Base-by-base conservation (phyloP, 768 basidiomycete genomes). In the Hysterangium stoloniferum region DNA sequence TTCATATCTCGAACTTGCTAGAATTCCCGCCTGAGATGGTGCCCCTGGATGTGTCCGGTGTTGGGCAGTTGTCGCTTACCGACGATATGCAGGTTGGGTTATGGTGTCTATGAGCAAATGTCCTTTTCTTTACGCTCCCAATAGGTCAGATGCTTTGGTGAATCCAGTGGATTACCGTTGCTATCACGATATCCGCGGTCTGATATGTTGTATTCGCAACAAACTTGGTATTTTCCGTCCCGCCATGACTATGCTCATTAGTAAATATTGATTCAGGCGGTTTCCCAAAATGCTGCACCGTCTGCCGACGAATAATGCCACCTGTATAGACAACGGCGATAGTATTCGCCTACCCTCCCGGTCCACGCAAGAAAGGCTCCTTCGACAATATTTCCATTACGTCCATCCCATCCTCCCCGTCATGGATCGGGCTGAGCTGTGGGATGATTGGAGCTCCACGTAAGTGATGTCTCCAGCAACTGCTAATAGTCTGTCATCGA, bases 11-110 rank as follows among this genome's bases (percentile, higher is more conserved):
- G 15, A 12, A n/a, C n/a, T n/a, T n/a, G 9, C 6, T n/a, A 42
- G 41, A 42, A 11, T 24, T 2, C 22, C 17, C 4, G 29, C 3
- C 41, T 13, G 73, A 75, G 41, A 52, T 50, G 13, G 63, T 58
- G 17, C 57, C 49, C 1, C 65, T 64, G 45, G 61, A 83, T 3
- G 72, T 76, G 28, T 80, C 82, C 52, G 88, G 86, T 25, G 75
- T 91, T 4, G 91, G 91, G 2, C 88, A 92, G 66, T 70, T 94
- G 53, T 87, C 84, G 55, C 59, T 94, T 57, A 91, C 92, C 59
- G 90, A 93, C 67, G 84, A 91, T 49, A 76, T 79, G 51, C 80
- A 93, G 62, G 80, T 94, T 11, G 70, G n/a, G n/a, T n/a, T n/a
- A n/a, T n/a, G n/a, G n/a, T n/a, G n/a, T n/a, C n/a, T n/a, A n/a